A percentile compares a stretch with the other conserved stretches of the same genome.
phyloP scores from a whole-genome alignment of 1,284 basidiomycete genomes.

The Austropuccinia psidii region DNA sequence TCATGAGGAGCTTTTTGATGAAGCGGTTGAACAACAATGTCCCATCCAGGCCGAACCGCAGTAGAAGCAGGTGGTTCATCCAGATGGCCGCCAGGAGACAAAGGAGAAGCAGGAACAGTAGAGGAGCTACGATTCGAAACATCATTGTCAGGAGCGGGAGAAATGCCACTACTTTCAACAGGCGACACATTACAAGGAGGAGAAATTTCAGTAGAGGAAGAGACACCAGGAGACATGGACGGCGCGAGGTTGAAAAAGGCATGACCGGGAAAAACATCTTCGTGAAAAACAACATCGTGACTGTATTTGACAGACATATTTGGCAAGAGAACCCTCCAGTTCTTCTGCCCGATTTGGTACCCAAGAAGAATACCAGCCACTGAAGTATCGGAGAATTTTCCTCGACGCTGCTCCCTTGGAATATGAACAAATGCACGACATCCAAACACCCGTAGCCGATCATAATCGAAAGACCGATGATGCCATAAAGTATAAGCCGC shows the following conservation, averaged over 20 bases:
- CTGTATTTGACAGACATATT: neutral
- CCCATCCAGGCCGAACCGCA: no score
- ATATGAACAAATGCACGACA: slow-evolving; percentile 1
- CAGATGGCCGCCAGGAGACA: no score
- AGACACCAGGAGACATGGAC: no score
- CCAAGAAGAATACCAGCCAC: neutral
- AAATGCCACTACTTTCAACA: no score
- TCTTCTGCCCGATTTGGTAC: neutral
- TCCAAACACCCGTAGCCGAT: neutral
- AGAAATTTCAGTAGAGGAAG: no score
- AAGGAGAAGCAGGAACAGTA: no score
- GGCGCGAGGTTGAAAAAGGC: neutral
- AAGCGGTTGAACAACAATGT: no score
- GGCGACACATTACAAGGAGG: no score
- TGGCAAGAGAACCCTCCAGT: neutral
- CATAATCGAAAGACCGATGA: neutral
- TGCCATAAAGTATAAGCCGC: neutral
- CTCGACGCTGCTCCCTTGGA: neutral
- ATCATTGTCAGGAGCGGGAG: no score
- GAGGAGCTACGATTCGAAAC: no score
- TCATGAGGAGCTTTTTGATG: no score
- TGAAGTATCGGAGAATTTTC: slow-evolving; percentile 7
- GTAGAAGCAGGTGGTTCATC: no score
- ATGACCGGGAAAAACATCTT: neutral
- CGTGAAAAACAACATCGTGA: neutral